These are phyloP conservation scores for Vaccinium myrtillus DNA, from an alignment of 148 eudicot species.

Conservation along the genomic window DNA sequence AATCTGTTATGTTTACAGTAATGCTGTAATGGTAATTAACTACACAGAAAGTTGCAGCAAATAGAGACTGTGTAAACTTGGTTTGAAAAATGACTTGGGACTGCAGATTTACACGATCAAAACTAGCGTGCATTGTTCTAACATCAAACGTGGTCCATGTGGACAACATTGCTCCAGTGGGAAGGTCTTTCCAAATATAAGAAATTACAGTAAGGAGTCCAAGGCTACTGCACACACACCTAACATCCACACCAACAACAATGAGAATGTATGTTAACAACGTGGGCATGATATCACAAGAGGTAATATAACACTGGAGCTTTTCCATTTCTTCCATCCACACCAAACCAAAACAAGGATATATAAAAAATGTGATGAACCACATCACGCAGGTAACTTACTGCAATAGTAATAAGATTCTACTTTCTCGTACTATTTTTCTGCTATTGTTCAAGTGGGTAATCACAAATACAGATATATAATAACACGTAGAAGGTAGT, in stretches of 20 bases:
- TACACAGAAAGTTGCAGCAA: background rate
- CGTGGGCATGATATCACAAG: background rate
- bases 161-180: conserved; percentile 10
- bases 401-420: background rate
- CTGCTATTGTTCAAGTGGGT: background rate
- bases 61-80: background rate
- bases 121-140: background rate
- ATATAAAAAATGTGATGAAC: background rate
- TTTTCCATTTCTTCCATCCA: background rate
- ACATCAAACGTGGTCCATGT: background rate
- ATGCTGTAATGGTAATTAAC: background rate
- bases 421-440: background rate
- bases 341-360: background rate
- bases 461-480: background rate
- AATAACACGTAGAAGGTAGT: background rate
- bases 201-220: background rate
- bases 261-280: conserved; percentile 1
- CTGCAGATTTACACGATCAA: background rate
- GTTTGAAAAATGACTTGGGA: background rate
- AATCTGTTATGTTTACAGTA: background rate
- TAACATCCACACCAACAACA: background rate
- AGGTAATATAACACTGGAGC: background rate
- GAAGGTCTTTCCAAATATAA: background rate
- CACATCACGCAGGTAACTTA: background rate
- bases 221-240: background rate